These are phyloP conservation scores for Calophaca sinica DNA, from an alignment of 306 rosid genomes.

Conservation along the genomic window DNA sequence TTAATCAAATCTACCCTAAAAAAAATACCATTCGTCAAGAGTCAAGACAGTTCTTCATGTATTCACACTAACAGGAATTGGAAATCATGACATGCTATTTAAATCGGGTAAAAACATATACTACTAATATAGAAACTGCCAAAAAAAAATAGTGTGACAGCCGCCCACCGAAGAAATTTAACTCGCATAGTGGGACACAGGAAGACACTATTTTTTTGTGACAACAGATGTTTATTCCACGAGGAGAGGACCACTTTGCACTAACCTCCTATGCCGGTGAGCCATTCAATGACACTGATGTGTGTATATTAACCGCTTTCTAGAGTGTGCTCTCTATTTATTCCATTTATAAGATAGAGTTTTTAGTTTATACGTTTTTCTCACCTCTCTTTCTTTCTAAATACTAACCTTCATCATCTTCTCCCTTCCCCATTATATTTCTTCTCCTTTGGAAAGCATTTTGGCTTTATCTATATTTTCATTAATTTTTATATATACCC, in stretches of 20 bases:
- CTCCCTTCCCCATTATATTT: slow-evolving; percentile 5
- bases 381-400: slow-evolving; percentile 34
- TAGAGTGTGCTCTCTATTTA: background rate
- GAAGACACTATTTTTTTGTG: too few species aligned
- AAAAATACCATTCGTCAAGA: too few species aligned
- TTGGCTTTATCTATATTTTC: background rate
- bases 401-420: background rate
- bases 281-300: slow-evolving; percentile 27
- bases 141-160: slow-evolving; percentile 21
- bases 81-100: slow-evolving; percentile 15
- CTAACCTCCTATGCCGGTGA: slow-evolving; percentile 43
- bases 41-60: too few species aligned
- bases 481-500: background rate
- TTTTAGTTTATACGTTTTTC: slow-evolving; percentile 43
- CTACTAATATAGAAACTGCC: slow-evolving; percentile 44
- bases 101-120: slow-evolving; percentile 32
- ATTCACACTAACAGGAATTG: background rate
- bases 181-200: background rate
- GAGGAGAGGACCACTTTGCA: slow-evolving; percentile 1
- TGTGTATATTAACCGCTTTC: slow-evolving; percentile 38
- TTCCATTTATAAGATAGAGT: slow-evolving; percentile 37
- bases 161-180: slow-evolving; percentile 14
- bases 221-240: too few species aligned
- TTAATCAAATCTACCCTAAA: too few species aligned
- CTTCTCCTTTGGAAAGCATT: background rate